phyloP scores from a whole-genome alignment of 1,284 basidiomycete species.

The Trichosporon sp. region DNA sequence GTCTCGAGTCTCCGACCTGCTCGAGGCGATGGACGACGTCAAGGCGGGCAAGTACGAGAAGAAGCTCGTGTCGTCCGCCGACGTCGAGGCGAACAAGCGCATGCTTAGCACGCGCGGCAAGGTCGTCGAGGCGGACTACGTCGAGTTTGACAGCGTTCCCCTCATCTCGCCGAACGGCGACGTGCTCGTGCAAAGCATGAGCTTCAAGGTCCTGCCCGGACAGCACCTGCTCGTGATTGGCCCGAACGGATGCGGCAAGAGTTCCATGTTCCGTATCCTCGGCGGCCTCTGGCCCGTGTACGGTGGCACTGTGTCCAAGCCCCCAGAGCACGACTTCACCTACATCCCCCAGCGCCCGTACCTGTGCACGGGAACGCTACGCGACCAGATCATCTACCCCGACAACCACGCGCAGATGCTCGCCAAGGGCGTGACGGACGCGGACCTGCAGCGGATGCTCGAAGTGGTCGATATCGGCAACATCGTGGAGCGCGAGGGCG shows the following conservation, averaged over 20 bases:
- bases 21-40: constrained; percentile 91
- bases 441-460: constrained; percentile 73
- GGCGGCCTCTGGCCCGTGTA: constrained; percentile 98
- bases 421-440: constrained; percentile 71
- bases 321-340: constrained; percentile 83
- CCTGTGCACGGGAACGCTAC: constrained; percentile 85
- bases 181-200: constrained; percentile 78
- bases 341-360: constrained; percentile 96
- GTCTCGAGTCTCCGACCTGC: constrained; percentile 80
- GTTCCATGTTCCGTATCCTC: constrained; percentile 88
- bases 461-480: constrained; percentile 80
- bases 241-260: constrained; percentile 87
- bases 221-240: constrained; percentile 89
- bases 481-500: constrained; percentile 93
- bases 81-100: constrained; percentile 75
- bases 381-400: constrained; percentile 84
- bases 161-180: constrained; percentile 97
- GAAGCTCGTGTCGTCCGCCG: constrained; percentile 74
- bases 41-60: constrained; percentile 85
- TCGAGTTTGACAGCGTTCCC: constrained; percentile 88
- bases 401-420: constrained; percentile 68
- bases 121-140: constrained; percentile 76
- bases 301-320: constrained; percentile 91
- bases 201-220: constrained; percentile 88
- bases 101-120: constrained; percentile 67